Percentiles rank a stretch among this genome's conserved stretches.
Evolutionary conservation across 1,284 basidiomycete species (phyloP).

Genomic region (Ganoderma sinense): DNA sequence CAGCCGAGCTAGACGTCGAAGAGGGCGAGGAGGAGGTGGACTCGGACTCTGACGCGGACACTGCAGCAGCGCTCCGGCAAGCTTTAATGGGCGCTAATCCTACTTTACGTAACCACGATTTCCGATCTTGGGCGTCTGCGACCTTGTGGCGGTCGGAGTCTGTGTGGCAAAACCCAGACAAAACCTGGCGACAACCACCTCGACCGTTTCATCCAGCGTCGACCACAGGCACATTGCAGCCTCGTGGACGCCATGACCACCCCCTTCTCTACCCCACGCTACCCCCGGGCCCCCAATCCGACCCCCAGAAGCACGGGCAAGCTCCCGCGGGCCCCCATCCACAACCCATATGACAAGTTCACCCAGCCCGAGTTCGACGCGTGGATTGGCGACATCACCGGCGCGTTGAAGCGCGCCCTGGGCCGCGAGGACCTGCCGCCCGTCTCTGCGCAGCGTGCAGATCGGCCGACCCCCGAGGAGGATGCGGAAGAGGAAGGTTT

Average conservation of each 20-base stretch:
- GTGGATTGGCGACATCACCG: slow-evolving; percentile 71
- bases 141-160: background rate
- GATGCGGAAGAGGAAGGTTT: slow-evolving; percentile 42
- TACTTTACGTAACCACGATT: background rate
- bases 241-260: slow-evolving; percentile 29
- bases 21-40: background rate
- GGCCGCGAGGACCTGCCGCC: slow-evolving; percentile 46
- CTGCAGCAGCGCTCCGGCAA: background rate
- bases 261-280: slow-evolving; percentile 26
- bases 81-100: background rate
- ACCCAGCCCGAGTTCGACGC: slow-evolving; percentile 69
- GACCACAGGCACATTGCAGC: background rate
- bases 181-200: slow-evolving; percentile 1
- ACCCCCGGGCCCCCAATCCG: slow-evolving; percentile 28
- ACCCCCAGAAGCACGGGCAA: slow-evolving; percentile 33
- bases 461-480: slow-evolving; percentile 32
- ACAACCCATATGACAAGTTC: slow-evolving; percentile 76
- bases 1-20: background rate
- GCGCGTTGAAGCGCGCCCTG: slow-evolving; percentile 59
- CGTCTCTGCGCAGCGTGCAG: slow-evolving; percentile 12
- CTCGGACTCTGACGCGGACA: too few relatives aligned
- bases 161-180: too few relatives aligned
- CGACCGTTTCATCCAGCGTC: background rate
- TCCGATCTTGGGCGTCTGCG: background rate
- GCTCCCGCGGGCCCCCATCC: slow-evolving; percentile 54